phyloP scores from a whole-genome alignment of 2,329 filamentous ascomycete species.

The Dothideomycetes sp. region DNA sequence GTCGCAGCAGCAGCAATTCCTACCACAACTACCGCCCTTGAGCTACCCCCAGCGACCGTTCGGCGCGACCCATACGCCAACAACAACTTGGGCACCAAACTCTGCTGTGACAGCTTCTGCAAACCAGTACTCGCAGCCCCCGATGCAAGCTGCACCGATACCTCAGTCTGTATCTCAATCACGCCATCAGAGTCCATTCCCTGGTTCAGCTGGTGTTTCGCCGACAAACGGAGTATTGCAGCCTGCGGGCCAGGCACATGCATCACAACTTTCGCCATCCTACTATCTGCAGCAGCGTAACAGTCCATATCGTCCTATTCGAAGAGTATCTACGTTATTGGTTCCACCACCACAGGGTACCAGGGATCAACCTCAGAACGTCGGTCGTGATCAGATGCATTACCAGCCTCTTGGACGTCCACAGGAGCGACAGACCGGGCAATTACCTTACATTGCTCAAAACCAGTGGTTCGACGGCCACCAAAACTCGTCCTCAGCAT shows the following conservation, averaged over 20 bases:
- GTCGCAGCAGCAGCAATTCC: conserved; percentile 33
- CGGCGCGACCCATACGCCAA: conserved; percentile 60
- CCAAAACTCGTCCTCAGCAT: conserved; percentile 8
- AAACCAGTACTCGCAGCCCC: conserved; percentile 13
- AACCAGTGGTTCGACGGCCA: conserved; percentile 23
- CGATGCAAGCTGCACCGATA: conserved; percentile 9
- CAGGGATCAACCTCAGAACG: conserved; percentile 45
- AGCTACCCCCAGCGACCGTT: conserved; percentile 52
- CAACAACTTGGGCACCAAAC: conserved; percentile 40
- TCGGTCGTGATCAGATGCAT: conserved; percentile 38
- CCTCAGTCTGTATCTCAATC: conserved; percentile 20
- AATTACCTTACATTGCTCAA: conserved; percentile 28
- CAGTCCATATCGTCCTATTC: conserved; percentile 86
- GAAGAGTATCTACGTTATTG: conserved; percentile 80
- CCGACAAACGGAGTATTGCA: conserved; percentile 55
- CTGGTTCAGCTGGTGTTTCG: conserved; percentile 47
- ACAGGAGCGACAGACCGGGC: conserved; percentile 32
- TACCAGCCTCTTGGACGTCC: conserved; percentile 38
- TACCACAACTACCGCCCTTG: conserved; percentile 49
- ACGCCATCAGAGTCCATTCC: conserved; percentile 41
- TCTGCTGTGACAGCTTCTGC: conserved; percentile 18
- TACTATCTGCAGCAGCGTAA: conserved; percentile 78
- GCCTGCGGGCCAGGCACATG: conserved; percentile 10
- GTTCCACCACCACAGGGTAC: conserved; percentile 75
- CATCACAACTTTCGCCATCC: conserved; percentile 68